Evolutionary conservation across 768 basidiomycete species (phyloP), one percentile per base, ranked within the genome.

Genomic region (Boletus insuetus): DNA sequence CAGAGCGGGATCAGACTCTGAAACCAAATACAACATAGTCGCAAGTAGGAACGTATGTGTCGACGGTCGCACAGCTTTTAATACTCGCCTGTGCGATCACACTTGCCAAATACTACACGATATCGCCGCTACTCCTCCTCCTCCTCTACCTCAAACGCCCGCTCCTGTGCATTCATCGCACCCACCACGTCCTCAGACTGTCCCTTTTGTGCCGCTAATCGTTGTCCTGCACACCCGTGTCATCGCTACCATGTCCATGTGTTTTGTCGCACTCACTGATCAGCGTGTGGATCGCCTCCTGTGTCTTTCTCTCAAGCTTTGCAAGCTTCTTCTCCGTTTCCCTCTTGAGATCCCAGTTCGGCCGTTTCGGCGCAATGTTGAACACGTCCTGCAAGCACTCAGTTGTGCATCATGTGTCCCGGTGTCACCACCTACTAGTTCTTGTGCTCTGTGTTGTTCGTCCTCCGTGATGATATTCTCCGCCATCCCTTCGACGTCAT

Each of bases 281-380:
- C 20, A 98, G 80, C 3, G 86, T 89, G 64, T 95, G 91, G 58
- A 98, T 91, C 6, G 94, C 84, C 70, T 95, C 91, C 58, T 95
- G 91, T 2, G 94, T 97, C 73, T 85, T 87, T 62, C 91, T 76
- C 65, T 97, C 94, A n/a, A 98, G 77, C 67, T 86, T 94, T 9
- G 86, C 81, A 45, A 94, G 72, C 69, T 91, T 94, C 76, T 89
- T 92, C 54, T 95, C 91, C 74, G 95, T 85, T 64, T 98, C 94
- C 54, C 94, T 84, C 71, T 94, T 95, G 64, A 97, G 77, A 69
- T 96, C 94, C 94, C 94, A 96, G 72, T 96, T 98, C 11, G 92
- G 87, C 45, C 94, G 82, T 79, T 95, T 98, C 4, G 97, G 97
- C 22, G 94, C 95, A 62, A 99, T 98, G 68, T 97, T 98, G 69